These are phyloP conservation scores for Henckelia pumila DNA, from an alignment of 257 asterid genomes.

Conservation along the genomic window DNA sequence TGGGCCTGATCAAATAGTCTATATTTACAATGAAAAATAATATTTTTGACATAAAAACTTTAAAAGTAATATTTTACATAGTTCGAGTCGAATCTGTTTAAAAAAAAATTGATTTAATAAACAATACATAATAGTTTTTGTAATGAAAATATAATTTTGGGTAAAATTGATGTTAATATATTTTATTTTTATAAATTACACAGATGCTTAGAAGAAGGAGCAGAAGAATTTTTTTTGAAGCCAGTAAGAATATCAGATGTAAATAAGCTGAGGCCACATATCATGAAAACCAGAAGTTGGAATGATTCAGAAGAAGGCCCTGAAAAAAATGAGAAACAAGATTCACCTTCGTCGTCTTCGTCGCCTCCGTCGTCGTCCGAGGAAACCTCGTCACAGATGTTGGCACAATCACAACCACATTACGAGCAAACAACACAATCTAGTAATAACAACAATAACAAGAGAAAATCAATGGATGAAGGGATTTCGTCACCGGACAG, in stretches of 20 bases:
- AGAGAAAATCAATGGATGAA: not conserved
- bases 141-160: too few relatives aligned
- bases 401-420: not conserved
- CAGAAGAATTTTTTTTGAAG: conserved; percentile 50
- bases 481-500: not conserved
- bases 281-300: conserved; percentile 25
- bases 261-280: conserved; percentile 42
- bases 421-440: not conserved
- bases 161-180: too few relatives aligned
- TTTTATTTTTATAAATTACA: not conserved
- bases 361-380: not conserved
- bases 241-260: conserved; percentile 48
- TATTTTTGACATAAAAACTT: too few relatives aligned
- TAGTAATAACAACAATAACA: not conserved
- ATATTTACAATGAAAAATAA: too few relatives aligned
- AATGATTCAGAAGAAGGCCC: not conserved
- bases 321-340: not conserved
- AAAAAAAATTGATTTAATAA: too few relatives aligned
- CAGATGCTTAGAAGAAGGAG: conserved; percentile 49
- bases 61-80: too few relatives aligned
- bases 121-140: too few relatives aligned
- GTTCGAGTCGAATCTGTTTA: too few relatives aligned
- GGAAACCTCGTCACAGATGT: not conserved
- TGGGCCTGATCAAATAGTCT: too few relatives aligned
- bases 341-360: not conserved